Conservation (phyloP, 352 stramenopile species). For the Thalassiosira hispida region DNA sequence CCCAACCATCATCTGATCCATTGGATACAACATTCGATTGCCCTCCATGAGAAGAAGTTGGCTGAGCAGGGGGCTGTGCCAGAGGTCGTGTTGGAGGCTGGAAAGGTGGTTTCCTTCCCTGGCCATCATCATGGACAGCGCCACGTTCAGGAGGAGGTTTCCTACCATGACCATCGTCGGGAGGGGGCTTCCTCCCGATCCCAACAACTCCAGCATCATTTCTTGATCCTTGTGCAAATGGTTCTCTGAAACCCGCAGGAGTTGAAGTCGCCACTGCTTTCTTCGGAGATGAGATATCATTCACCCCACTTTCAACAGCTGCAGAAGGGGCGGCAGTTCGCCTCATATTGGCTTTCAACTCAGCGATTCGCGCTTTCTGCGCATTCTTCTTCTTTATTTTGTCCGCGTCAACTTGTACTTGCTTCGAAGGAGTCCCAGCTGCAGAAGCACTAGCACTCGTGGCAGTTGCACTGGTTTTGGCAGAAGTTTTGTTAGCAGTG, state of each 20-base stretch:
- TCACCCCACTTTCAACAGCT: background rate
- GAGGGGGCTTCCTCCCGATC: background rate
- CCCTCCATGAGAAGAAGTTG: background rate
- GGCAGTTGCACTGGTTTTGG: background rate
- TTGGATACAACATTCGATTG: constrained; percentile 5
- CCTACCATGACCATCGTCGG: background rate
- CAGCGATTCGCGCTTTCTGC: constrained; percentile 22
- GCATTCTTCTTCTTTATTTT: constrained; percentile 10
- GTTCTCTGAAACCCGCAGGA: background rate
- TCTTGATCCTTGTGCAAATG: constrained; percentile 4
- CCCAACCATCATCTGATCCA: constrained; percentile 18
- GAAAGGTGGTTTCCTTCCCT: background rate
- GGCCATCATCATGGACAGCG: background rate
- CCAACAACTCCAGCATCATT: background rate
- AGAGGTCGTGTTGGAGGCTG: too few relatives aligned
- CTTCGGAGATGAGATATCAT: background rate
- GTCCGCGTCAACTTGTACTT: background rate
- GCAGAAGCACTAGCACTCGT: background rate
- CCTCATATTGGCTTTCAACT: constrained; percentile 16
- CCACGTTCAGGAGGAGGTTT: background rate
- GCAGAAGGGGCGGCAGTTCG: background rate
- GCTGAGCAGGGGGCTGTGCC: too few relatives aligned
- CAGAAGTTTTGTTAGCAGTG: background rate
- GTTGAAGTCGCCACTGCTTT: constrained; percentile 1
- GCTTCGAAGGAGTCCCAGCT: constrained; percentile 1